Base-by-base conservation (phyloP, 208 protist genomes). In the Trypanosoma conorhini region DNA sequence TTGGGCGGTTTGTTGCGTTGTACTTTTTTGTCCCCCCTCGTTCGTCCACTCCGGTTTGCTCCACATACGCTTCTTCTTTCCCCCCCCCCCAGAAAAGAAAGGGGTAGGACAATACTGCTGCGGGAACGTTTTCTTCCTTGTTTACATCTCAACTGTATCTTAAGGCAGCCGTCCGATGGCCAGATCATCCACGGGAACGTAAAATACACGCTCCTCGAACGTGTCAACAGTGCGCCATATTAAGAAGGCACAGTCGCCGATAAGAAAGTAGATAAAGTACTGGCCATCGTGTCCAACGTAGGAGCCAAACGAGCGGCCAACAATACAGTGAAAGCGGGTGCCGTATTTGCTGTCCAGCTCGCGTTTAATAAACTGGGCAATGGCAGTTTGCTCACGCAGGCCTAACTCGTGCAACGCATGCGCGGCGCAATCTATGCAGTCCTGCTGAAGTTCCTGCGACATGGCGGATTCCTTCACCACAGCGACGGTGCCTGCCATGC, bases 361-460 rank as follows among this genome's bases (percentile, higher is more conserved):
- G 76, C 98, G 98, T 86, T 99, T 99, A 60, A 99, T 99, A 80
- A 99, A 99, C 50, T 98, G 95, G 0, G 99, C 99, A 64, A 99
- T 98, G 76, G 99, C 98, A 58, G 98, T 99, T 76, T 99, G 98
- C 54, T 94, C 88, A 5, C 54, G 38, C 38, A 96, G 72, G 17
- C 82, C 65, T 28, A 94, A 66, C 21, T 64, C 77, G 46, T 57
- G 13, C 22, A 96, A 67, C 13, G 91, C 91, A 65, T 96, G 78
- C 0, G 85, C 81, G 24, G 87, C 88, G 62, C 91, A 96, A 70
- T 96, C 91, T 24, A 91, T 81, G 77, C 88, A 94, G 77, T 96
- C 91, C 60, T 96, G 91, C 69, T 94, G 86, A 63, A 93, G 73
- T 58, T 93, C 91, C 61, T 80, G 81, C 56, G 78, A 60, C 88